Conservation (phyloP, 148 eudicot species). For the Cornus florida region DNA sequence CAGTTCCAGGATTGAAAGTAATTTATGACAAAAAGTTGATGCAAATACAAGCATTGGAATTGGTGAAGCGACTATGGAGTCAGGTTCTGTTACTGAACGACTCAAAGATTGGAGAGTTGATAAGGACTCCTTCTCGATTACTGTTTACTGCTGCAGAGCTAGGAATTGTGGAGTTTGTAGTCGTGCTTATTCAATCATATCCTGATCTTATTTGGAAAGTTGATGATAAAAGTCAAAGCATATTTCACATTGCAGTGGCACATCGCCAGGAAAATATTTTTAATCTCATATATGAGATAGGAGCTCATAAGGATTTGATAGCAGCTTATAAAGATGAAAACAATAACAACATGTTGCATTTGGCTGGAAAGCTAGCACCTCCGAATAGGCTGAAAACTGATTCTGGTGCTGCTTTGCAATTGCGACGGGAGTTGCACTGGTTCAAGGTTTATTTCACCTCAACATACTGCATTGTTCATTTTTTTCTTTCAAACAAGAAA, state of each 20-base stretch:
- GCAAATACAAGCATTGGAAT: slow-evolving; percentile 2
- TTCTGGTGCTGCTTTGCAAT: slow-evolving; percentile 40
- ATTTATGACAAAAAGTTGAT: slow-evolving; percentile 1
- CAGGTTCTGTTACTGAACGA: slow-evolving; percentile 8
- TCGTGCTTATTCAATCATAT: slow-evolving; percentile 13
- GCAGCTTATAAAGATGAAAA: neutral
- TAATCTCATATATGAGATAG: slow-evolving; percentile 22
- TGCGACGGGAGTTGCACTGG: slow-evolving; percentile 34
- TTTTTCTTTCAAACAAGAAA: too few relatives aligned
- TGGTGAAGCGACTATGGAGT: neutral
- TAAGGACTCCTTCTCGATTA: slow-evolving; percentile 4
- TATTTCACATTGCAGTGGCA: slow-evolving; percentile 31
- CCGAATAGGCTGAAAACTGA: slow-evolving; percentile 19
- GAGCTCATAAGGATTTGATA: slow-evolving; percentile 14
- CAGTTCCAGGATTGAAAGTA: slow-evolving; percentile 3
- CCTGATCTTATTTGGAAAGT: slow-evolving; percentile 33
- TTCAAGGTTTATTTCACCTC: slow-evolving; percentile 17
- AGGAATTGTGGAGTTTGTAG: slow-evolving; percentile 23
- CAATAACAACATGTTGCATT: slow-evolving; percentile 31
- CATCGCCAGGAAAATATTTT: slow-evolving; percentile 31
- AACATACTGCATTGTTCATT: neutral
- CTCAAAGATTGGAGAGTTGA: neutral
- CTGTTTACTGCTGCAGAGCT: slow-evolving; percentile 15
- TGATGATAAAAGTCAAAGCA: slow-evolving; percentile 17
- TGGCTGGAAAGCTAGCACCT: slow-evolving; percentile 30